Evolutionary conservation across 805 yeast genomes (phyloP).

Genomic region (Teunomyces pallodes): DNA sequence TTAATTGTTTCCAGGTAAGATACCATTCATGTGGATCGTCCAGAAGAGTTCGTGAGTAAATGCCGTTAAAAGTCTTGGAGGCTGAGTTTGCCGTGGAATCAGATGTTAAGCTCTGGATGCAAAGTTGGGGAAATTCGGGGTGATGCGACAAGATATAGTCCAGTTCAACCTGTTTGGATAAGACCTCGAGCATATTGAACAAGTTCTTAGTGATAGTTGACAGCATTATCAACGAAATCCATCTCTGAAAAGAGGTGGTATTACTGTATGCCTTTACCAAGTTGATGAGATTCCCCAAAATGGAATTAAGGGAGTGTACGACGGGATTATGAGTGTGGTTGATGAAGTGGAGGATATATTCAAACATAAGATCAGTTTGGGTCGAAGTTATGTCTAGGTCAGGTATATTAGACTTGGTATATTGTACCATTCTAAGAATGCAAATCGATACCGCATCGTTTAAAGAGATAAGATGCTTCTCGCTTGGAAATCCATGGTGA

Average conservation of each 20-base stretch:
- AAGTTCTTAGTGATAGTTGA: conserved; percentile 53
- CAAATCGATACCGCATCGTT: conserved; percentile 64
- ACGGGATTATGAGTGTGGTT: conserved; percentile 68
- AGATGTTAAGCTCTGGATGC: conserved; percentile 51
- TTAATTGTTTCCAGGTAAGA: conserved; percentile 46
- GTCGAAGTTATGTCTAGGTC: conserved; percentile 15
- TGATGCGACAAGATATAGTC: conserved; percentile 39
- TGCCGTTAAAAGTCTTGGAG: conserved; percentile 52
- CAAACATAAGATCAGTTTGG: conserved; percentile 36
- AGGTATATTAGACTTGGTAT: conserved; percentile 7
- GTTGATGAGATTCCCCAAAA: conserved; percentile 50
- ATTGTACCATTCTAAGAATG: conserved; percentile 55
- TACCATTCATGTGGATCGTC: conserved; percentile 41
- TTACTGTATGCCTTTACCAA: conserved; percentile 9
- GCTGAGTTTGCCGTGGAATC: conserved; percentile 65
- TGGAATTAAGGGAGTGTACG: conserved; percentile 62
- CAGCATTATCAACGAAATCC: conserved; percentile 46
- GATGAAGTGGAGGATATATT: conserved; percentile 65
- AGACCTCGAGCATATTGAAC: conserved; percentile 57
- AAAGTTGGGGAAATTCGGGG: conserved; percentile 45
- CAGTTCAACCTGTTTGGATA: conserved; percentile 45
- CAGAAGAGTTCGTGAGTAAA: conserved; percentile 15
- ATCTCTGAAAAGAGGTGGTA: conserved; percentile 29
- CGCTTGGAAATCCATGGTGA: conserved; percentile 6
- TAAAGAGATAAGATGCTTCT: conserved; percentile 11